A percentile compares a stretch with the other conserved stretches of the same genome.
Conservation (phyloP, 2,329 filamentous ascomycete species). For the Diaporthe aspalathi region DNA sequence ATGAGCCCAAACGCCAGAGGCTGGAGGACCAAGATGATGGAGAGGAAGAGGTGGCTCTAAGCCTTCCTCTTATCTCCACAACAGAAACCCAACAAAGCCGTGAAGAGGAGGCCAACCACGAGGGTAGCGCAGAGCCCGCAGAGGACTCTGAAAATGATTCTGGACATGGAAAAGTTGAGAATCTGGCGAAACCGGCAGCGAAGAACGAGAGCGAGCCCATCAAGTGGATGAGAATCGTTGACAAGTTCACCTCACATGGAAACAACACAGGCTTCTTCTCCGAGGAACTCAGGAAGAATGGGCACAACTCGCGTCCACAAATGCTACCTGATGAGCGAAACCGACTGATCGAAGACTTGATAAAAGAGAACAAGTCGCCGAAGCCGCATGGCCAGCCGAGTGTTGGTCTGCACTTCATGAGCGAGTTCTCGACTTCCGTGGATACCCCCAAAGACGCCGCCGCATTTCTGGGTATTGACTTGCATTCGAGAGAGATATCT, state of each 20-base stretch:
- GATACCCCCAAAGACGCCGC: conserved; percentile 6
- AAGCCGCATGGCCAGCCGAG: neutral
- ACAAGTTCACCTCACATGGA: neutral
- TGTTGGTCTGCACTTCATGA: neutral
- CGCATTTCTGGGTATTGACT: conserved; percentile 6
- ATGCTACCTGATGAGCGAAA: conserved; percentile 5
- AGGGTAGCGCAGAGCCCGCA: neutral
- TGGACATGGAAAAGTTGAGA: no score
- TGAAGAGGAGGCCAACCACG: neutral
- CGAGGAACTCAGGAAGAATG: neutral
- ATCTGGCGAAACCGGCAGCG: no score
- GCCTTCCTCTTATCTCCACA: neutral
- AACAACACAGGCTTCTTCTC: conserved; percentile 3
- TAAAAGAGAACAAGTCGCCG: no score
- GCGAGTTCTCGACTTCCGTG: neutral
- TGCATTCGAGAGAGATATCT: neutral
- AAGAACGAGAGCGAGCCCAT: neutral
- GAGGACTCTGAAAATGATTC: neutral
- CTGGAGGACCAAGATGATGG: neutral
- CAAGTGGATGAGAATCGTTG: neutral
- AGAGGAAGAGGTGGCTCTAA: no score
- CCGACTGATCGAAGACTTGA: neutral
- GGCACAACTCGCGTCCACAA: neutral
- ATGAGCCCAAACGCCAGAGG: neutral
- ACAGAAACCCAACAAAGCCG: neutral